phyloP scores from a whole-genome alignment of 2,329 filamentous ascomycete species.

The Diaporthe nobilis region DNA sequence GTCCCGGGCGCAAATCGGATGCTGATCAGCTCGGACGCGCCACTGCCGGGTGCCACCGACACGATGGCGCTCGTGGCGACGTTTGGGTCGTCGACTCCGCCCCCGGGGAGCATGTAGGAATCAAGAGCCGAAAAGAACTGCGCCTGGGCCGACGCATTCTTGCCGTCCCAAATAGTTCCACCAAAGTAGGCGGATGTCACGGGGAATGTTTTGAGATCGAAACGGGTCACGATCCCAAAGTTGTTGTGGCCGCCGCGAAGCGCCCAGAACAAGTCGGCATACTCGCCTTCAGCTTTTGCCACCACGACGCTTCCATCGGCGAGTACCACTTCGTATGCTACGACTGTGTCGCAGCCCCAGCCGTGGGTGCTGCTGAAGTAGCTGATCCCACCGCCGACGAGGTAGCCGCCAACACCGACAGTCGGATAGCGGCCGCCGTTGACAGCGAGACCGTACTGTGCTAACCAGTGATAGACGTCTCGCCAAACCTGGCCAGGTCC shows the following conservation, averaged over 20 bases:
- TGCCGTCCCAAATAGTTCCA: not conserved
- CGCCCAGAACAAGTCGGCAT: conserved; percentile 59
- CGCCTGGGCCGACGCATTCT: not conserved
- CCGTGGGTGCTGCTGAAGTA: conserved; percentile 48
- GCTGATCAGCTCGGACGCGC: not conserved
- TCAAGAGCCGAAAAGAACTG: conserved; percentile 40
- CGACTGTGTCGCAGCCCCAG: conserved; percentile 56
- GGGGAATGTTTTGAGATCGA: conserved; percentile 50
- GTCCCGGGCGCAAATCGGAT: too few relatives aligned
- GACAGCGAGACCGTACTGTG: conserved; percentile 42
- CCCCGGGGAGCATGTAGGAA: conserved; percentile 43
- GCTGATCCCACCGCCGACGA: conserved; percentile 47
- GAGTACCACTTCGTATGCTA: conserved; percentile 59
- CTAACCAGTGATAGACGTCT: conserved; percentile 35
- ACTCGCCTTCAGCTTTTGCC: conserved; percentile 51
- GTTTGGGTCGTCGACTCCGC: conserved; percentile 44
- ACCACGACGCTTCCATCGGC: conserved; percentile 45
- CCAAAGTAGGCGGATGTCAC: conserved; percentile 40
- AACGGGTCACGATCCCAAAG: conserved; percentile 56
- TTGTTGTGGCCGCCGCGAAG: conserved; percentile 62
- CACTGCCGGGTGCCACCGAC: conserved; percentile 38
- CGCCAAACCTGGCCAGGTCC: conserved; percentile 10
- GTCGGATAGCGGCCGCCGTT: conserved; percentile 45
- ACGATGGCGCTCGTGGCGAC: conserved; percentile 42
- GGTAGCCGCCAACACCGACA: conserved; percentile 48